Base-by-base conservation (phyloP, 306 rosid species). In the Pueraria montana region DNA sequence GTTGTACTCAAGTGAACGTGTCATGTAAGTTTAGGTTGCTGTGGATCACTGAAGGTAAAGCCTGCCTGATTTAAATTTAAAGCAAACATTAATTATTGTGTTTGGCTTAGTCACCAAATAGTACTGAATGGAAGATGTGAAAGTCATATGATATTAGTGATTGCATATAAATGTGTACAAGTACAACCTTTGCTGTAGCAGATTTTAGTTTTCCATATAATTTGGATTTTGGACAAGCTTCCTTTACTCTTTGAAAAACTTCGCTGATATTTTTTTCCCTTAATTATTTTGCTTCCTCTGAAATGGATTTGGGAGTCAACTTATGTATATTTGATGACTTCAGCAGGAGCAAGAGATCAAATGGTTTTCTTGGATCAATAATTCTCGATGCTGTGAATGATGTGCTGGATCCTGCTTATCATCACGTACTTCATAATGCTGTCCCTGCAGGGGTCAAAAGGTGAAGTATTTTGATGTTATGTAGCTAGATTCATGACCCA, bases 391-490 rank as follows among this genome's bases (percentile, higher is more conserved):
- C 91, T 49, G 86, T 95, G 48, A 86, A 86, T 26, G 98, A 91
- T 85, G 98, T 88, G 40, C 80, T 95, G 42, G 98, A 92, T 93
- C 93, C 97, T 52, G 89, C 93, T 53, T 78, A 89, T 87, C 99
- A 93, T 83, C 90, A 91, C 13, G 85, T 95, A 66, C 89, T 95
- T 73, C 99, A 93, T 84, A 92, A 88, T 87, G 91, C 89, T 18
- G 90, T 88, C 82, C 97, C 96, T 11, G 92, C 91, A 52, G 96
- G 98, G 82, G 88, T 92, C 79, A 93, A 90, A 93, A 93, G 98
- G 99, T 95, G 65, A 83, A 55, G 56, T 55, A 55, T 76, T 50
- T 68, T 72, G 56, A 70, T 56, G 79, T 63, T 72, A 64, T 63
- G 82, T 74, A 30, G 42, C 78, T 53, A 74, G 65, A 49, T 68